Evolutionary conservation across 495 filamentous ascomycete species (phyloP), one percentile per base, ranked within the genome.

Genomic region (Annulohypoxylon stygium): DNA sequence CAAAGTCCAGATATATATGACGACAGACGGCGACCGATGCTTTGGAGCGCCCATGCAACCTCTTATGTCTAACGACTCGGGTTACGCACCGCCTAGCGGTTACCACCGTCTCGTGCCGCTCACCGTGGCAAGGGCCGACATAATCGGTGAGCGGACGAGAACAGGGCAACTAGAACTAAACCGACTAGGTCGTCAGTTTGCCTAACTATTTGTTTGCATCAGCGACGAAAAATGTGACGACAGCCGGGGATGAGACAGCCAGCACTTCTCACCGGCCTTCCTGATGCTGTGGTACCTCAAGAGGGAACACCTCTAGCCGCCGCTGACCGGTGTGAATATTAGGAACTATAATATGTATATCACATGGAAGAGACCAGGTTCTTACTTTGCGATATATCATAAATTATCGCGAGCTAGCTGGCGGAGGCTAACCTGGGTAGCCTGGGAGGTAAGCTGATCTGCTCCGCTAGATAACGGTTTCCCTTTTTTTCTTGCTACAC

Each of bases 291-390:
- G 67, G 26, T 58, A 75, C 67, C 58, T 43, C 30, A 64, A 36
- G 39, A 20, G 51, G 7, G 63, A 63, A 34, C 58, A 50, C 59
- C 53, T 67, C 48, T 37, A 54, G 58, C 63, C 48, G 47, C 14
- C 45, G 36, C 62, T 47, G 67, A 75, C 72, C 67, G 72, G 72
- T 70, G 62, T 58, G 63, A 33, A 14, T 23, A 34, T 74, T 55
- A 16, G 43, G 36, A 43, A 41, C 8, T 23, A 43, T 43, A 36
- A 25, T 45, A 51, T 36, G 23, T 45, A 45, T 20, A 41, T 53
- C 45, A 54, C 67, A 30, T 33, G 47, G 58, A 50, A 50, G 51
- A 60, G 48, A 14, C 43, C 23, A 39, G 54, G 45, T 41, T 37
- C 23, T 14, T 11, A 25, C 16, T 47, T 64, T 70, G 41, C 63